phyloP scores from a whole-genome alignment of 2,329 filamentous ascomycete genomes.

The Colletotrichum tamarilloi region DNA sequence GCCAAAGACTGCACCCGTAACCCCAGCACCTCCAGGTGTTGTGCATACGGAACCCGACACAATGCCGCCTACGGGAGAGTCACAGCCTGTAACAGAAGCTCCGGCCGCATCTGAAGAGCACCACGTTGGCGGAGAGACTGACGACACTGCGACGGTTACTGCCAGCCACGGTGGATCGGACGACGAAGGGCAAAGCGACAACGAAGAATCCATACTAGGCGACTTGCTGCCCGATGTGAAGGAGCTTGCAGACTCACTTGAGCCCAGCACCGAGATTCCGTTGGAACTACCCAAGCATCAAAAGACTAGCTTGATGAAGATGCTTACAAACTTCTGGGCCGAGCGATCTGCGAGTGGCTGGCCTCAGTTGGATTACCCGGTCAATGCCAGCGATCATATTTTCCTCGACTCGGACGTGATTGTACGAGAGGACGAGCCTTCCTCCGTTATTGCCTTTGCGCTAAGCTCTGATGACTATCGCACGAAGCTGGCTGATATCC shows the following conservation, averaged over 20 bases:
- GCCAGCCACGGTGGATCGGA: slow-evolving; percentile 73
- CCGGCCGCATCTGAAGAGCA: slow-evolving; percentile 24
- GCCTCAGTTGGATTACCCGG: slow-evolving; percentile 91
- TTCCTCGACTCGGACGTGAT: slow-evolving; percentile 98
- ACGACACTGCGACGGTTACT: slow-evolving; percentile 51
- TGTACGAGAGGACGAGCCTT: slow-evolving; percentile 96
- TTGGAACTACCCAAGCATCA: slow-evolving; percentile 91
- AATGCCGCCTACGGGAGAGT: slow-evolving; percentile 6
- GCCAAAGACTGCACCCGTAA: slow-evolving; percentile 26
- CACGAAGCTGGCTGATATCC: slow-evolving; percentile 77
- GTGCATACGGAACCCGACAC: slow-evolving; percentile 34
- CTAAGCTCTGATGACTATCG: slow-evolving; percentile 90
- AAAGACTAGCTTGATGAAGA: slow-evolving; percentile 92
- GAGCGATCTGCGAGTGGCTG: slow-evolving; percentile 96
- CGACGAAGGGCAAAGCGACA: slow-evolving; percentile 77
- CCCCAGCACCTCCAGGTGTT: slow-evolving; percentile 14
- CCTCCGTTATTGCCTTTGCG: slow-evolving; percentile 93
- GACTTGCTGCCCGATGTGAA: slow-evolving; percentile 74
- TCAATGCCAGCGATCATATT: slow-evolving; percentile 89
- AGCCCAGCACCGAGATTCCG: slow-evolving; percentile 68
- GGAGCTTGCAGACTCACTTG: slow-evolving; percentile 71
- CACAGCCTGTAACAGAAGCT: slow-evolving; percentile 21
- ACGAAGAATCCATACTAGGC: slow-evolving; percentile 75
- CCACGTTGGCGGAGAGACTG: slow-evolving; percentile 42
- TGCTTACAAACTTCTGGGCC: slow-evolving; percentile 98